Evolutionary conservation across 2,329 filamentous ascomycete species (phyloP).

Genomic region (Zymoseptoria tritici): DNA sequence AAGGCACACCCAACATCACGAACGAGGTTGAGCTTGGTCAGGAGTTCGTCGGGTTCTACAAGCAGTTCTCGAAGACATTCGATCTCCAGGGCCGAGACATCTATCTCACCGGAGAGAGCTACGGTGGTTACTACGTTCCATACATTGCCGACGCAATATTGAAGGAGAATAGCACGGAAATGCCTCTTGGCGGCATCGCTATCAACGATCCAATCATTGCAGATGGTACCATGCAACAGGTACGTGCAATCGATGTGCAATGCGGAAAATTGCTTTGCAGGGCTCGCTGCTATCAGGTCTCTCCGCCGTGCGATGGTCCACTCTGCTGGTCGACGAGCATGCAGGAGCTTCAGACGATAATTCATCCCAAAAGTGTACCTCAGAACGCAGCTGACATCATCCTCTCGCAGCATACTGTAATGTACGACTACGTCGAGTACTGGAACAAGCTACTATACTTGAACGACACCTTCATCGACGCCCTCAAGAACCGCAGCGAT

Average conservation of each 20-base stretch:
- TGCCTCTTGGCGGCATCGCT: conserved; percentile 1
- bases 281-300: neutral
- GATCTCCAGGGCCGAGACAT: conserved; percentile 44
- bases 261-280: neutral
- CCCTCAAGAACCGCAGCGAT: conserved; percentile 28
- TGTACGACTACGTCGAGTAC: conserved; percentile 14
- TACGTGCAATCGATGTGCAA: neutral
- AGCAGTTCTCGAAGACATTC: conserved; percentile 47
- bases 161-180: neutral
- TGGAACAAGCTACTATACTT: conserved; percentile 33
- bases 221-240: conserved; percentile 1
- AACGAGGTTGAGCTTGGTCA: conserved; percentile 36
- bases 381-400: neutral
- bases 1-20: conserved; percentile 31
- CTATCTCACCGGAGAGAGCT: conserved; percentile 23
- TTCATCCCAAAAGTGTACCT: neutral
- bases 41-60: conserved; percentile 40
- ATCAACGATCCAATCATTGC: conserved; percentile 4
- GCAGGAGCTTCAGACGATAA: neutral
- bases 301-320: neutral
- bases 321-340: neutral
- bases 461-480: conserved; percentile 36
- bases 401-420: neutral
- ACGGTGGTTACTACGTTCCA: conserved; percentile 4
- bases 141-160: conserved; percentile 2